Percentiles rank a stretch among this genome's conserved stretches.
These are phyloP conservation scores for Penicillium verrucosum DNA, from an alignment of 2,329 filamentous ascomycete genomes.

Conservation along the genomic window DNA sequence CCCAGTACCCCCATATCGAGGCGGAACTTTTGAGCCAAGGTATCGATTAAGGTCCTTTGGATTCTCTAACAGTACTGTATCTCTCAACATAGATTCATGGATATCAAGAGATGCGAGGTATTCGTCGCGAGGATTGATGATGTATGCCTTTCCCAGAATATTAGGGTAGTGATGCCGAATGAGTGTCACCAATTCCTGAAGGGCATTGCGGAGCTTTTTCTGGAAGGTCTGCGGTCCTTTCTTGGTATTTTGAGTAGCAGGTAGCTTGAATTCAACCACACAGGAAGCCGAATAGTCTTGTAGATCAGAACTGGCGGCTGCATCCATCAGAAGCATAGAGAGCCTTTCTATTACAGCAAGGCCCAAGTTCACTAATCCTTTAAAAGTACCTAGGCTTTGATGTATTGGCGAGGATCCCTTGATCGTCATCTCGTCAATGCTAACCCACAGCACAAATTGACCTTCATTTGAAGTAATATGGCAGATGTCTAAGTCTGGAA, in stretches of 20 bases:
- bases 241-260: neutral
- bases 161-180: neutral
- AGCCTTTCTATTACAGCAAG: neutral
- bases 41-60: neutral
- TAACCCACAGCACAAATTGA: neutral
- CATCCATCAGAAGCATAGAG: neutral
- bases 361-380: neutral
- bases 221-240: neutral
- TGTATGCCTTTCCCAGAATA: neutral
- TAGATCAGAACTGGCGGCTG: neutral
- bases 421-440: neutral
- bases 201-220: neutral
- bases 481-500: neutral
- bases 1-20: neutral
- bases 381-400: neutral
- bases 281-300: neutral
- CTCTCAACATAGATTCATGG: neutral
- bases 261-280: neutral
- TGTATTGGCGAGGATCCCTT: neutral
- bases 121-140: neutral
- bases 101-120: neutral
- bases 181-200: neutral
- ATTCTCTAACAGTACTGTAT: neutral
- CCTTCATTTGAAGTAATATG: neutral
- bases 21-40: neutral